phyloP scores from a whole-genome alignment of 2,329 filamentous ascomycete genomes.

The Fusarium globosum region DNA sequence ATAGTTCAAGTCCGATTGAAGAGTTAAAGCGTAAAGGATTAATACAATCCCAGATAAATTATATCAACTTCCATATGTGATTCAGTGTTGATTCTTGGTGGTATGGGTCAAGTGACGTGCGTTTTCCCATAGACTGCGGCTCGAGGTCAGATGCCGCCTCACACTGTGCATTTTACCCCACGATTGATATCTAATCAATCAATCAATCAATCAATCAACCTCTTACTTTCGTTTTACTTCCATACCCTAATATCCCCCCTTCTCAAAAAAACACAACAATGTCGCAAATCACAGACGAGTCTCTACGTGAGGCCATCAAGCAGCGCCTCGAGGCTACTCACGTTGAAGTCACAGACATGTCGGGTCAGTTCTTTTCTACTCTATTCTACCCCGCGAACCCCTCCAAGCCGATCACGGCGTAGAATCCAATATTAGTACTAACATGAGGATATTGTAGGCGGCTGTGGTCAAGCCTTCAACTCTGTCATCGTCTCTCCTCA shows the following conservation, averaged over 20 bases:
- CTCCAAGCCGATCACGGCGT: conserved; percentile 27
- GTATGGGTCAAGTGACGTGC: background rate
- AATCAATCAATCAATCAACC: conserved; percentile 38
- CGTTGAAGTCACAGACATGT: conserved; percentile 92
- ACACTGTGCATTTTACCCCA: conserved; percentile 40
- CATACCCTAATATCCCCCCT: background rate
- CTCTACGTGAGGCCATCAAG: conserved; percentile 74
- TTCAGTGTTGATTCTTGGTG: background rate
- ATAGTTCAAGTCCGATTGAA: background rate
- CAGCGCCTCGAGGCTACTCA: conserved; percentile 78
- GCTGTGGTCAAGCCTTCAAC: conserved; percentile 71
- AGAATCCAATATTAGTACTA: background rate
- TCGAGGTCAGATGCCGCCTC: background rate
- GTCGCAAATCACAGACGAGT: conserved; percentile 77
- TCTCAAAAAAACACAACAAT: conserved; percentile 47
- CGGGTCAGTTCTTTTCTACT: conserved; percentile 68
- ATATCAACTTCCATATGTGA: background rate
- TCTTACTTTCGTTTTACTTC: conserved; percentile 34
- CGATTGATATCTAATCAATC: conserved; percentile 54
- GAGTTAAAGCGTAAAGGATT: background rate
- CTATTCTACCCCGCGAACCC: conserved; percentile 14
- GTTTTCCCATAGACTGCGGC: background rate
- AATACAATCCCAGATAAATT: too few species aligned
- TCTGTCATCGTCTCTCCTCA: conserved; percentile 71
- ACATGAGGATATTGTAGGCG: conserved; percentile 55